These are phyloP conservation scores for Arthrinium puccinioides DNA, from an alignment of 2,329 filamentous ascomycete genomes.

Conservation along the genomic window DNA sequence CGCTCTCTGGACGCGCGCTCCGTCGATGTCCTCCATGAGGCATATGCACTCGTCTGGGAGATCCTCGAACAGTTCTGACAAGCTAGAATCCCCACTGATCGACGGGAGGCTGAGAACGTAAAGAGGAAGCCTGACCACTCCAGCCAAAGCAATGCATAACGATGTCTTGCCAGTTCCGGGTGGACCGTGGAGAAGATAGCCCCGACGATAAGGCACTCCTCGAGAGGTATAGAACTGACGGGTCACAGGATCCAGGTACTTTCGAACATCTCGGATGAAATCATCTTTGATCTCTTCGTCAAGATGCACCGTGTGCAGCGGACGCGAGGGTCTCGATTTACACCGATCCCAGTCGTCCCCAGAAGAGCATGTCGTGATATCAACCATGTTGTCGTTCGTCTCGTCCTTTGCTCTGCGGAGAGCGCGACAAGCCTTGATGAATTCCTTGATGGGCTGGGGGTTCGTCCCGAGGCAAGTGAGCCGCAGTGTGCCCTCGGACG, in stretches of 20 bases:
- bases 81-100: conserved; percentile 58
- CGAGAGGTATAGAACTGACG: conserved; percentile 1
- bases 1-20: conserved; percentile 78
- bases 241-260: conserved; percentile 1
- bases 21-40: conserved; percentile 81
- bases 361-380: too few relatives aligned
- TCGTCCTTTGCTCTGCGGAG: too few relatives aligned
- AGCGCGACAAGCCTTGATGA: not conserved
- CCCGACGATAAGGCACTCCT: conserved; percentile 1
- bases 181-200: conserved; percentile 2
- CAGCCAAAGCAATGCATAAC: conserved; percentile 28
- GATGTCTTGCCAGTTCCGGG: conserved; percentile 12
- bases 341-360: too few relatives aligned
- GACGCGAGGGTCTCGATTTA: not conserved
- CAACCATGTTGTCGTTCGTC: too few relatives aligned
- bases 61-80: conserved; percentile 78
- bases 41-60: conserved; percentile 72
- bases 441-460: not conserved
- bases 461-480: not conserved
- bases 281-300: not conserved
- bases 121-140: conserved; percentile 27
- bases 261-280: not conserved
- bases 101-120: conserved; percentile 28
- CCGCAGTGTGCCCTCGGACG: too few relatives aligned
- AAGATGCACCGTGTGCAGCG: conserved; percentile 2